Evolutionary conservation across 2,329 filamentous ascomycete species (phyloP), one percentile per base, ranked within the genome.

Genomic region (Colletotrichum ledebouriae): DNA sequence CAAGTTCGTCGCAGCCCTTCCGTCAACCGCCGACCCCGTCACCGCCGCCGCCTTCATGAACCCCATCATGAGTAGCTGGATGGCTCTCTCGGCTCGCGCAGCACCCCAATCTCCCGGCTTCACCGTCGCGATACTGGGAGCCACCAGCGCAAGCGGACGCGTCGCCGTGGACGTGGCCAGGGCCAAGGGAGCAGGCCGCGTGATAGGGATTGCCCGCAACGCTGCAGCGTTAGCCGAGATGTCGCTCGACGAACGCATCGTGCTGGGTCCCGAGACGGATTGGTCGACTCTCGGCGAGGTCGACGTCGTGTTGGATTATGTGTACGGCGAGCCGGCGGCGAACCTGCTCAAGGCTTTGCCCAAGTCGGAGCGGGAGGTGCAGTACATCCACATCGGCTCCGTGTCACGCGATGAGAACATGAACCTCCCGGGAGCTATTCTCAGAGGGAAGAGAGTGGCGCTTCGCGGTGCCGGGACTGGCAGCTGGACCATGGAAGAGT

Each of bases 291-390:
- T 83, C 0, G 81, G 78, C 2, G 80, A 82, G 41, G 82, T 83
- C 37, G 86, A 89, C 69, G 79, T 89, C 3, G 80, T 89, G 3
- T 76, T 89, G 1, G 86, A 89, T 72, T 89, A 88, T 72, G 76
- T 89, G 7, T 88, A 85, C 75, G 87, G 86, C 0, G 76, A 79
- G 0, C 78, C 82, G 15, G 75, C 81, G 0, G 71, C 78, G 11
- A 79, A 80, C 5, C 74, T 84, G 10, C 76, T 88, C 7, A 72
- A 74, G 5, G 79, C 78, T 3, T 72, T 86, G 17, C 61, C 65
- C 33, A 78, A 75, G 41, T 77, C 1, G 74, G 74, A 74, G 34
- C 79, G 77, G n/a, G 78, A 83, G 0, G 78, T 86, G 25, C 85
- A 87, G 66, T 87, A 85, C 73, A 81, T 88, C 11, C 82, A 84